Evolutionary conservation across 495 filamentous ascomycete genomes (phyloP).

Genomic region (Margaritispora aquatica): DNA sequence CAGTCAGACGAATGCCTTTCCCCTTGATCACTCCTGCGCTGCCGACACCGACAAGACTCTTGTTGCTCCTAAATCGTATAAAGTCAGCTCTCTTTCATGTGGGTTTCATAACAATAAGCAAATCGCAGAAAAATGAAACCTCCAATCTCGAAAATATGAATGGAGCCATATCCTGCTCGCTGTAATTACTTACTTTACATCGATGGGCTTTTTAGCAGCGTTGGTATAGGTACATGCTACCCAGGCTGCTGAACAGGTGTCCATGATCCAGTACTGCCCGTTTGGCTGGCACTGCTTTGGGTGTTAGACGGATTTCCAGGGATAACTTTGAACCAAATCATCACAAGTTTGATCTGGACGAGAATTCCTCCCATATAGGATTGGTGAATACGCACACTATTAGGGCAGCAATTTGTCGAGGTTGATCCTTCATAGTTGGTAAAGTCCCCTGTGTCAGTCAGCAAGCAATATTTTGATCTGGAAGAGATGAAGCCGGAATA

Average conservation of each 20-base stretch:
- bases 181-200: too few relatives aligned
- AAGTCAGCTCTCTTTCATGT: too few relatives aligned
- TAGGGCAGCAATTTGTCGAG: background rate
- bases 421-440: background rate
- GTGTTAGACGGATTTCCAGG: background rate
- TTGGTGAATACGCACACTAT: background rate
- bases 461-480: too few relatives aligned
- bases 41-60: background rate
- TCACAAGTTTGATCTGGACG: too few relatives aligned
- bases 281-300: background rate
- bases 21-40: background rate
- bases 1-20: background rate
- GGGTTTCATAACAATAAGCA: too few relatives aligned
- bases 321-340: background rate
- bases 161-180: too few relatives aligned
- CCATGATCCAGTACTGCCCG: background rate
- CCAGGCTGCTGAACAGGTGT: background rate
- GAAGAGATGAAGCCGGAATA: too few relatives aligned
- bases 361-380: too few relatives aligned
- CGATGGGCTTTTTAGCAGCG: background rate
- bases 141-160: too few relatives aligned
- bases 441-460: too few relatives aligned
- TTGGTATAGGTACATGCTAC: background rate
- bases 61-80: background rate
- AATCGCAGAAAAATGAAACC: too few relatives aligned